Base-by-base conservation (phyloP, 805 yeast species). In the Lipomyces spencermartinsiae region DNA sequence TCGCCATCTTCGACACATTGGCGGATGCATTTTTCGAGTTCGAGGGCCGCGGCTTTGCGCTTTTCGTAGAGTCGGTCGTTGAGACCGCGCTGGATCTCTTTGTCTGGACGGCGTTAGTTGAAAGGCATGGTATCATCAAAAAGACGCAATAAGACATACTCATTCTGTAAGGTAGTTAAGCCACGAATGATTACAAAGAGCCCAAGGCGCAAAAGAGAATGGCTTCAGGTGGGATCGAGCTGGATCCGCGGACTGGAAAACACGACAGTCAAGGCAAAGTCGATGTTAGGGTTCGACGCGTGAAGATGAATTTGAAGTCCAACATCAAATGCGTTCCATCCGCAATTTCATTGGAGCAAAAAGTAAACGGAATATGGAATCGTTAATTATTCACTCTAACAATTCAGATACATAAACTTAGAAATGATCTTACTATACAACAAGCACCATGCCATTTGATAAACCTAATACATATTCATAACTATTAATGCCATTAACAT, bases 51-150 rank as follows among this genome's bases (percentile, higher is more conserved):
- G 0, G 88, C 83, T 76, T 90, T 90, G 58, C 96, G 83, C 77
- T 88, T 89, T 72, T 90, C 96, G 76, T 90, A 90, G 29, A 90
- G 83, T 59, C 93, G 83, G 76, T 90, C 95, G 69, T 85, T 83
- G 54, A 90, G 82, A 6, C 93, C 93, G 74, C 88, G 86, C 62
- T 84, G 84, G 57, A 90, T 84, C 34, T 86, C 83, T 74, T 86
- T 88, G 67, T 89, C 94, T 86, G 72, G 16, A 25, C 34, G 56
- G n/a, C n/a, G n/a, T 25, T 25, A 53, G 56, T 12, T 4, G 56
- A 53, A 53, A 25, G n/a, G 34, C 56, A 53, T n/a, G 5, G 19
- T 43, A 33, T 14, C 14, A 34, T 10, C 5, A 8, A 29, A n/a
- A 10, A n/a, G 19, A 4, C 14, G 19, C 0, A 14, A 57, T 33